Conservation (phyloP, 1,284 basidiomycete genomes). For the Kwoniella shivajii region DNA sequence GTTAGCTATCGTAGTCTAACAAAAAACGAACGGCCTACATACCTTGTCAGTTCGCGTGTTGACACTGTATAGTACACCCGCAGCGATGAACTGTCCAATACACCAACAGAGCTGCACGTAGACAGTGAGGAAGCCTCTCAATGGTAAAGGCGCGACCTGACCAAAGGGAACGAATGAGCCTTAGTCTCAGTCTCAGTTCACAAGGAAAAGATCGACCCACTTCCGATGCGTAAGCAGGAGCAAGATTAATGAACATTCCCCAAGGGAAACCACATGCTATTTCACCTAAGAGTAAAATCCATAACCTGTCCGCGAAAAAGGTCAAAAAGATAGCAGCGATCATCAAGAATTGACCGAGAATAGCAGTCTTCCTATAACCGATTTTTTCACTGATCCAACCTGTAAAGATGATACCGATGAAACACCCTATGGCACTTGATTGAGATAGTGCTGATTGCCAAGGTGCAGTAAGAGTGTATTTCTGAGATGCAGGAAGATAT, state of each 20-base stretch:
- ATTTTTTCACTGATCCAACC: slow-evolving; percentile 26
- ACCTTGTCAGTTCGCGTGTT: slow-evolving; percentile 10
- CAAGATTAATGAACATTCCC: slow-evolving; percentile 28
- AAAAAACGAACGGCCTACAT: not conserved
- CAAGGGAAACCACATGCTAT: slow-evolving; percentile 39
- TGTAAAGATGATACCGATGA: slow-evolving; percentile 27
- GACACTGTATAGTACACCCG: slow-evolving; percentile 16
- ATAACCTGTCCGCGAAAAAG: slow-evolving; percentile 38
- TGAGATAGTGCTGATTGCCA: too few relatives aligned
- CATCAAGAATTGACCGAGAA: slow-evolving; percentile 36
- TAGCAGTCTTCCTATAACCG: slow-evolving; percentile 33
- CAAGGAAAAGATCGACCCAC: not conserved
- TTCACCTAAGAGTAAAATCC: slow-evolving; percentile 5
- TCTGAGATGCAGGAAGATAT: too few relatives aligned
- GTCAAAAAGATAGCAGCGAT: slow-evolving; percentile 39
- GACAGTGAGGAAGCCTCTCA: slow-evolving; percentile 26
- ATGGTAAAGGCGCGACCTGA: slow-evolving; percentile 55
- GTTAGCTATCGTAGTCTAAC: not conserved
- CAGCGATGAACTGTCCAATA: slow-evolving; percentile 38
- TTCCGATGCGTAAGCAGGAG: not conserved
- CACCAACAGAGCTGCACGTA: slow-evolving; percentile 58
- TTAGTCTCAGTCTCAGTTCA: slow-evolving; percentile 53
- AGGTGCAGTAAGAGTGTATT: too few relatives aligned
- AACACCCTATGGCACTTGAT: not conserved
- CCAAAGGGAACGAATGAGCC: too few relatives aligned